Conservation (phyloP, 768 basidiomycete genomes). For the Amanita molliuscula region DNA sequence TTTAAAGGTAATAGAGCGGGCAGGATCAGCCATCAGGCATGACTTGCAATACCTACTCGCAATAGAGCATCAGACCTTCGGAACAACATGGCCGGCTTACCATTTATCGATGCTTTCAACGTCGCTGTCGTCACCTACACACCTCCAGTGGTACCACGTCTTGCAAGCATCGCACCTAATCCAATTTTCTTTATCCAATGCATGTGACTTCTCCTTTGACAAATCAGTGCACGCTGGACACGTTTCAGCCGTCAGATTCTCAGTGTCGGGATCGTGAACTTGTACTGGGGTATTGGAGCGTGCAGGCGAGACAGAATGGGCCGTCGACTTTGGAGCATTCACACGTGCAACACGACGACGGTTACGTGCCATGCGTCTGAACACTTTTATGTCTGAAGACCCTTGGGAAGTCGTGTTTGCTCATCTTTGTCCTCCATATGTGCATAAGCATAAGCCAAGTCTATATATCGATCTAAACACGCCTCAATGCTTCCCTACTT, state of each 20-base stretch:
- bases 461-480: neutral
- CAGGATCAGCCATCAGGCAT: constrained; percentile 50
- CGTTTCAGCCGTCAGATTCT: constrained; percentile 14
- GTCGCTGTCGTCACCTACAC: constrained; percentile 57
- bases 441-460: neutral
- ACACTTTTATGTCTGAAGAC: neutral
- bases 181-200: constrained; percentile 64
- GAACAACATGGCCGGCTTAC: constrained; percentile 24
- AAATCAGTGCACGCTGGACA: constrained; percentile 46
- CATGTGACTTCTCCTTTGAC: constrained; percentile 18
- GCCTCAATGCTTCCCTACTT: constrained; percentile 29
- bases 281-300: constrained; percentile 19
- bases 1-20: constrained; percentile 62
- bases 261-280: constrained; percentile 15
- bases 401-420: neutral
- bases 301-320: constrained; percentile 11
- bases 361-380: constrained; percentile 28
- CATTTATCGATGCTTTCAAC: constrained; percentile 70
- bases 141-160: constrained; percentile 79
- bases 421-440: neutral
- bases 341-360: constrained; percentile 33
- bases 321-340: constrained; percentile 23
- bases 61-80: neutral
- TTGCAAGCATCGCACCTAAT: constrained; percentile 76
- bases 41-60: constrained; percentile 56